phyloP scores from a whole-genome alignment of 139 green algal genomes.

The Micractinium sp. region DNA sequence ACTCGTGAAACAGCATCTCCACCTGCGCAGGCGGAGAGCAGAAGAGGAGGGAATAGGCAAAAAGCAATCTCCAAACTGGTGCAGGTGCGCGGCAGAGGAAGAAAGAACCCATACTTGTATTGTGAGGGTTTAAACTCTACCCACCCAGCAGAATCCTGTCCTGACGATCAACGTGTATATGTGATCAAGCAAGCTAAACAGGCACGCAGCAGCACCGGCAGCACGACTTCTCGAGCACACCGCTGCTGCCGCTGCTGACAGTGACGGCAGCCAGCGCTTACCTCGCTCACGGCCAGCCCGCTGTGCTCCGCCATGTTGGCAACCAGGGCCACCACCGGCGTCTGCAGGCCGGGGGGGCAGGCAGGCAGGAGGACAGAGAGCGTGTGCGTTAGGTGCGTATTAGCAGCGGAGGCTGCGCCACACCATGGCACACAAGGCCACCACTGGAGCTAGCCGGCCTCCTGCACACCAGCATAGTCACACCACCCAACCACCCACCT shows the following conservation, averaged over 20 bases:
- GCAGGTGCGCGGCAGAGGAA: no score
- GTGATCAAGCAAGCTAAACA: background rate
- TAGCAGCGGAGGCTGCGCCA: background rate
- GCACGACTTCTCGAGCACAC: no score
- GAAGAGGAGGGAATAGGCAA: background rate
- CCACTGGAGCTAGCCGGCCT: background rate
- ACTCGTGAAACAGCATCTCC: constrained; percentile 90
- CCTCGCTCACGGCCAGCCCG: constrained; percentile 22
- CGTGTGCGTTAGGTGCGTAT: background rate
- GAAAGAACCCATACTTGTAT: no score
- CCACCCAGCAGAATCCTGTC: no score
- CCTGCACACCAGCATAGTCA: background rate
- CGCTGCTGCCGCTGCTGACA: background rate
- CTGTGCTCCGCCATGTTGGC: constrained; percentile 58
- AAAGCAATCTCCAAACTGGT: no score
- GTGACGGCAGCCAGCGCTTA: background rate
- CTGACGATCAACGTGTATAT: no score
- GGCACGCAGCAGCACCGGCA: background rate
- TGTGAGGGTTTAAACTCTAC: no score
- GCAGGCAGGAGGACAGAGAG: background rate
- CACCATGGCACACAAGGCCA: background rate
- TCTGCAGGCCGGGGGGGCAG: background rate
- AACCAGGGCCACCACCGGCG: constrained; percentile 78
- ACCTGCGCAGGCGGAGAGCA: constrained; percentile 48
- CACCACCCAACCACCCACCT: constrained; percentile 11